Conservation (phyloP, 2,329 filamentous ascomycete species). For the Niveomyces coronatus region DNA sequence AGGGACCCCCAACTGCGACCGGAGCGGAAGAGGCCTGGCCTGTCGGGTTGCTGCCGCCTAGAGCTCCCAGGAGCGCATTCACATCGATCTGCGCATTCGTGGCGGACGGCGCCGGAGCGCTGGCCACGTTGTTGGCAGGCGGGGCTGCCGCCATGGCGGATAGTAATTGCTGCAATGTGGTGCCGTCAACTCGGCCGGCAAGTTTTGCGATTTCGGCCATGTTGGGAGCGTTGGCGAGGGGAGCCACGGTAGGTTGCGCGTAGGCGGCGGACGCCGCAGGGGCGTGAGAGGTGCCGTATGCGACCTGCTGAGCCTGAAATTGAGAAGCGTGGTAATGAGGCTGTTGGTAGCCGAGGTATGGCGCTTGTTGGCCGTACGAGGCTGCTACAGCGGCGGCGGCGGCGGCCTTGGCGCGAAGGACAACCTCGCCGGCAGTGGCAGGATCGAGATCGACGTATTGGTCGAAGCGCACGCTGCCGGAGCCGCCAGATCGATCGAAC, state of each 20-base stretch:
- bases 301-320: constrained; percentile 16
- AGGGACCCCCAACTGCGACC: constrained; percentile 17
- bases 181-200: constrained; percentile 57
- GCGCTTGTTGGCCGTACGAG: constrained; percentile 19
- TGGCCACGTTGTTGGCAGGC: not conserved
- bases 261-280: constrained; percentile 14
- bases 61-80: constrained; percentile 34
- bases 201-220: constrained; percentile 50
- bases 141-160: constrained; percentile 37
- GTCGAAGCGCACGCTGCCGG: constrained; percentile 69
- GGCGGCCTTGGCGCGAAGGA: constrained; percentile 55
- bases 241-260: constrained; percentile 11
- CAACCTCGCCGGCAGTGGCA: constrained; percentile 67
- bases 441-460: constrained; percentile 81
- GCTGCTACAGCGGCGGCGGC: constrained; percentile 10
- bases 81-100: constrained; percentile 29
- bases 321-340: constrained; percentile 21
- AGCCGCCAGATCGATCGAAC: constrained; percentile 70
- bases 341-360: constrained; percentile 15
- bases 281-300: constrained; percentile 14
- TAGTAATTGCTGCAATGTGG: constrained; percentile 60
- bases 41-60: constrained; percentile 21
- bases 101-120: constrained; percentile 15
- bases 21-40: constrained; percentile 13
- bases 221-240: constrained; percentile 19